Percentiles rank a stretch among this genome's conserved stretches.
Evolutionary conservation across 2,329 filamentous ascomycete genomes (phyloP).

Genomic region (Clonostachys byssicola): DNA sequence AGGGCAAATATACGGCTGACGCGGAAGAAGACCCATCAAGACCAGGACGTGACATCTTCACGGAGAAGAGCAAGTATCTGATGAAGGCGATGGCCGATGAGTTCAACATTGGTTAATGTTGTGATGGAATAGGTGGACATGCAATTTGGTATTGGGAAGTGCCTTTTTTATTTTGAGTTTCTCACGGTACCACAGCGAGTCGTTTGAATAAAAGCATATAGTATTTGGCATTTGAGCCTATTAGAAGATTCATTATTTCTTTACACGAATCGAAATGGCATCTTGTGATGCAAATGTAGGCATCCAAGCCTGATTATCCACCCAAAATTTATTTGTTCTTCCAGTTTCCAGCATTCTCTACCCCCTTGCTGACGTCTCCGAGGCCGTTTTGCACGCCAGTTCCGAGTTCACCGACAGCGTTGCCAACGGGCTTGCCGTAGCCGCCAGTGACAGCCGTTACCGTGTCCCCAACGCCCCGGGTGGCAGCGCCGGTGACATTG

Average conservation of each 20-base stretch:
- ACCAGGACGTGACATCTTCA: constrained; percentile 38
- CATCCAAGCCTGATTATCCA: not conserved
- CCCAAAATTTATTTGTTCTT: constrained; percentile 26
- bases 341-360: constrained; percentile 56
- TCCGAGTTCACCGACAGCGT: constrained; percentile 47
- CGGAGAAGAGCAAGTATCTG: constrained; percentile 61
- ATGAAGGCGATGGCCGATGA: constrained; percentile 60
- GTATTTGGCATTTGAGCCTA: not conserved
- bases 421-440: constrained; percentile 49
- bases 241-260: not conserved
- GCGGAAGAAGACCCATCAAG: constrained; percentile 29
- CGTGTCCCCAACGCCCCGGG: constrained; percentile 53
- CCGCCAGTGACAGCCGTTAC: constrained; percentile 48
- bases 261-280: not conserved
- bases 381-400: constrained; percentile 48
- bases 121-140: not conserved
- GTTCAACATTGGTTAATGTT: constrained; percentile 61
- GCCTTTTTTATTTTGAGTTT: not conserved
- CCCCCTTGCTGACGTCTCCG: constrained; percentile 43
- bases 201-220: not conserved
- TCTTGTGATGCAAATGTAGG: not conserved
- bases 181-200: no score
- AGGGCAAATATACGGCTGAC: constrained; percentile 28
- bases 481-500: constrained; percentile 42
- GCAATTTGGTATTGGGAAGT: not conserved